Evolutionary conservation across 768 basidiomycete genomes (phyloP), one percentile per base, ranked within the genome.

Genomic region (Asterophora lycoperdoides): DNA sequence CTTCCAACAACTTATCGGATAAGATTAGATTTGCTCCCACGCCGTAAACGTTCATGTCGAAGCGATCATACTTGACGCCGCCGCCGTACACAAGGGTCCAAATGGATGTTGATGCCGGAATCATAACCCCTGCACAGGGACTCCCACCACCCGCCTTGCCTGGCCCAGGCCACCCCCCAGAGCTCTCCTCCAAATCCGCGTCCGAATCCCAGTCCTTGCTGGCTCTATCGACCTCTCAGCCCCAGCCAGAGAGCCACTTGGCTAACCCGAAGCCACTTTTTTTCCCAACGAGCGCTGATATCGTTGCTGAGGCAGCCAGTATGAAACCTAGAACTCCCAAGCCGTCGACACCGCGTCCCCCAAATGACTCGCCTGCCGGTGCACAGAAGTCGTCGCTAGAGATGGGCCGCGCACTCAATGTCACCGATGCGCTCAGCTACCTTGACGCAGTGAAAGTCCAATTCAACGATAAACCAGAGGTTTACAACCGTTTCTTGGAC

Each of bases 371-470:
- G 17, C 60, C 62, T 47, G 40, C 59, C 44, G 59, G 46, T 32
- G 52, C 60, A 23, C 66, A 68, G 26, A 68, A 60, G 40, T 68
- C 70, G 1, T 63, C 72, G 1, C 48, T 48, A 40, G 75, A 75
- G 36, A 56, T 62, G n/a, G 65, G 59, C 17, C 72, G 92, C 15
- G 88, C 88, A 29, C 75, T 95, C 63, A 93, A 95, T 62, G 93
- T 95, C 57, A 87, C 89, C 33, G 93, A 96, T 69, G 93, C 93
- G 28, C 78, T 96, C 67, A 86, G 84, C 60, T 96, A 96, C 61
- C 81, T 96, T 56, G 93, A 96, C 65, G 89, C 90, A 20, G 93
- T 96, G 71, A 96, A 95, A 74, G 76, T 81, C 36, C 89, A 93
- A 71, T 96, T 95, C 65, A 77, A 81, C 39, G 86, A 90, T 64